These are phyloP conservation scores for Cyclotella kingstonii DNA, from an alignment of 108 stramenopile genomes.

Conservation along the genomic window DNA sequence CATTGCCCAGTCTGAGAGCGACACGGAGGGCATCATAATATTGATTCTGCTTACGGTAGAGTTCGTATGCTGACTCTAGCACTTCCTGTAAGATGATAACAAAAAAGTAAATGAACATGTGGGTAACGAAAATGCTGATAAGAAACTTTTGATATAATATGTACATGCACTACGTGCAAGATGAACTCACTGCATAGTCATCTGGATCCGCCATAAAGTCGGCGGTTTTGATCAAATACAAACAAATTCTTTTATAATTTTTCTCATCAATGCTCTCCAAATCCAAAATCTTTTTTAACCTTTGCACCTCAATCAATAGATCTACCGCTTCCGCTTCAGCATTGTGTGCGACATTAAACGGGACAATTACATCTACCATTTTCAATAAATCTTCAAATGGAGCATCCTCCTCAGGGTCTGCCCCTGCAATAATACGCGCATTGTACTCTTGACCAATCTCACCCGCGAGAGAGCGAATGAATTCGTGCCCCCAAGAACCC, in stretches of 20 bases:
- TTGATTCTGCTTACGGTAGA: constrained; percentile 83
- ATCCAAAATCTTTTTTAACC: constrained; percentile 77
- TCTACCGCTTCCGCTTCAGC: constrained; percentile 99
- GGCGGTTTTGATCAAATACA: constrained; percentile 96
- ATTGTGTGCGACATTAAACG: constrained; percentile 96
- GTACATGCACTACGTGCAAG: background rate
- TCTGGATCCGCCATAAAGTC: constrained; percentile 94
- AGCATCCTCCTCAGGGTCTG: constrained; percentile 73
- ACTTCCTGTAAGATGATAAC: constrained; percentile 57
- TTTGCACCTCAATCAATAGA: constrained; percentile 95
- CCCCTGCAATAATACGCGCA: constrained; percentile 70
- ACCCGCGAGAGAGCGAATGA: constrained; percentile 92
- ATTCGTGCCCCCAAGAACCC: constrained; percentile 98
- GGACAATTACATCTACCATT: constrained; percentile 97
- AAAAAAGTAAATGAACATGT: background rate
- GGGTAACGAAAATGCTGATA: no score
- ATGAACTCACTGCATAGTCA: constrained; percentile 69
- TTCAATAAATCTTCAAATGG: constrained; percentile 72
- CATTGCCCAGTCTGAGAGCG: constrained; percentile 81
- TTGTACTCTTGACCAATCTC: constrained; percentile 97
- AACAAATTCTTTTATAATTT: constrained; percentile 93
- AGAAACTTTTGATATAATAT: constrained; percentile 1
- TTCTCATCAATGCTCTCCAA: constrained; percentile 86
- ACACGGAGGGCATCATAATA: constrained; percentile 93
- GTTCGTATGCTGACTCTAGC: constrained; percentile 84